Base-by-base conservation (phyloP, 768 basidiomycete genomes). In the Trametes cinnabarina region DNA sequence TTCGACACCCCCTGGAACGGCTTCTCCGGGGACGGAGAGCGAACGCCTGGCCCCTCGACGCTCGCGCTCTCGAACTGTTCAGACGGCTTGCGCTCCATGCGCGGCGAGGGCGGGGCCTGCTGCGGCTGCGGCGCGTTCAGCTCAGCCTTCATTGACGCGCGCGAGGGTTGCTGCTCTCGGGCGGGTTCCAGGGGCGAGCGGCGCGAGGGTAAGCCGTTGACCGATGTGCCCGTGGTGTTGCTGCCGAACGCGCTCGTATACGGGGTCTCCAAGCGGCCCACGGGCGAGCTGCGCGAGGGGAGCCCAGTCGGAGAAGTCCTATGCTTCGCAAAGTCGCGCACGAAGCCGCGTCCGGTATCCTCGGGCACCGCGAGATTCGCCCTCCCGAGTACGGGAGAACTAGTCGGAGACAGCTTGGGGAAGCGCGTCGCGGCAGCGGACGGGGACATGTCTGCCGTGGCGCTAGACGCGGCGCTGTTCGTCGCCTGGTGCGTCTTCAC, bases 1-100 rank as follows among this genome's bases (percentile, higher is more conserved):
- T 81, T 89, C 26, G 90, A 87, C 42, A 94, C 92, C 35, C 92
- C 92, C 66, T 84, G 86, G 70, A 86, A 94, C 30, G 88, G 87
- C 53, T 80, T 79, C 67, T 94, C 91, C 8, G 89, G 88, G 9
- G 88, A 87, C 5, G 88, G 76, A 14, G 88, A 77, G 14, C 79
- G 78, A 20, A 63, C 49, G 17, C 47, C 41, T 1, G 52, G 53
- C 6, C 44, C 44, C 22, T 39, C n/a, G 32, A 15, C 34, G 42
- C 42, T 30, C 3, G 8, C 39, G 37, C n/a, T 39, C 26, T 47
- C 57, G 28, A 20, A 23, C 23, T 46, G 51, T 15, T 47, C 61
- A 11, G 57, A 55, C 37, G 32, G 22, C 55, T 43, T 64, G 30
- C 63, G 60, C 34, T 51, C 51, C 20, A 51, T 17, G 35, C 52